Conservation (phyloP, 352 stramenopile genomes). For the Pythium rhizo-oryzae region DNA sequence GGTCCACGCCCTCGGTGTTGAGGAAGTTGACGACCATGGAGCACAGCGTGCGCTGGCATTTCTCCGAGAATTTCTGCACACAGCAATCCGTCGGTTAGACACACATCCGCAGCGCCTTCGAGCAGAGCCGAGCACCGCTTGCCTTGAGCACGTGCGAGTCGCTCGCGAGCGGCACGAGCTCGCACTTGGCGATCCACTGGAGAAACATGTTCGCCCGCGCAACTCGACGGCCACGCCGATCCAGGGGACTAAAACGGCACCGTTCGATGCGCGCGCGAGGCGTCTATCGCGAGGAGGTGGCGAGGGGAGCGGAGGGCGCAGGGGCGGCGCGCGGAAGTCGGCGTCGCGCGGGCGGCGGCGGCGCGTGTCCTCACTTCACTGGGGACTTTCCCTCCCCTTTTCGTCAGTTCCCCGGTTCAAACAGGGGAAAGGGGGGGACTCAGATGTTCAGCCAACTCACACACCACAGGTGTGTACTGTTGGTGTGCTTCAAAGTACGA, state of each 20-base stretch:
- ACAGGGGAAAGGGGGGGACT: slow-evolving; percentile 4
- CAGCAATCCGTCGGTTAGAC: not conserved
- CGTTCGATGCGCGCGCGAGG: not conserved
- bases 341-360: no score
- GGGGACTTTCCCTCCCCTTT: slow-evolving; percentile 1
- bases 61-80: slow-evolving; percentile 83
- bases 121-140: not conserved
- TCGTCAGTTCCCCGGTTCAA: slow-evolving; percentile 11
- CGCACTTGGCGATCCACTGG: slow-evolving; percentile 87
- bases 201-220: slow-evolving; percentile 68
- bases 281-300: not conserved
- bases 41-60: slow-evolving; percentile 85
- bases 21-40: slow-evolving; percentile 80
- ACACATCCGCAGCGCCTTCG: not conserved
- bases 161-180: slow-evolving; percentile 66
- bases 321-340: not conserved
- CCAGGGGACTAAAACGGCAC: not conserved
- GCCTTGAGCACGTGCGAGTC: slow-evolving; percentile 85
- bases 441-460: slow-evolving; percentile 22
- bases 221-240: not conserved
- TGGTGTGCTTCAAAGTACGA: slow-evolving; percentile 9
- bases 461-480: slow-evolving; percentile 8
- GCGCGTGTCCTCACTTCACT: not conserved
- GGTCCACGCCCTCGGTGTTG: slow-evolving; percentile 53
- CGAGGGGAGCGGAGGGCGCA: no score